Evolutionary conservation across 257 asterid genomes (phyloP).

Genomic region (Solanum dulcamara): DNA sequence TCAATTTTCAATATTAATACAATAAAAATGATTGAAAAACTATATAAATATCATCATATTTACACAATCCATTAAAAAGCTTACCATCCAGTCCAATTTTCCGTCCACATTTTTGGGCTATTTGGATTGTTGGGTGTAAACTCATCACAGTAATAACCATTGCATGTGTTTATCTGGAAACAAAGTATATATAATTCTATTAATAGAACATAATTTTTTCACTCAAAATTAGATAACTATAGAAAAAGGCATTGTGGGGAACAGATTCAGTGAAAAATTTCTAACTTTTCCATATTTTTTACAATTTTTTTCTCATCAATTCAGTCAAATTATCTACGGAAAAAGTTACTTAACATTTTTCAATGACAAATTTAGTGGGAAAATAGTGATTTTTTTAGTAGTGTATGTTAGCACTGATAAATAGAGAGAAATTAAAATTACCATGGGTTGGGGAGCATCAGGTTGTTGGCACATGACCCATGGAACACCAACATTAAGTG

Average conservation of each 20-base stretch:
- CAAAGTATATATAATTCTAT: neutral
- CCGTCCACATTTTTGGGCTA: constrained; percentile 87
- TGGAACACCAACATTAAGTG: constrained; percentile 57
- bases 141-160: constrained; percentile 62
- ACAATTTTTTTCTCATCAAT: too few species aligned
- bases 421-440: constrained; percentile 5
- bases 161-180: constrained; percentile 56
- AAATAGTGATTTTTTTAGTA: neutral
- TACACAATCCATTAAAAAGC: neutral
- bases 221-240: too few species aligned
- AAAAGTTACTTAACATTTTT: too few species aligned
- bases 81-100: constrained; percentile 90
- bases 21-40: neutral
- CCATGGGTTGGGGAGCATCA: constrained; percentile 64
- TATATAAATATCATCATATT: neutral
- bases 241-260: too few species aligned
- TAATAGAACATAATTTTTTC: too few species aligned
- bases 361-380: neutral
- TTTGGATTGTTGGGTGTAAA: constrained; percentile 47
- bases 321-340: neutral
- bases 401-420: neutral
- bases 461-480: constrained; percentile 84
- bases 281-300: too few species aligned
- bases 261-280: too few species aligned
- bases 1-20: neutral